Evolutionary conservation across 345 rosid species (phyloP).

Genomic region (Pistacia integerrima): DNA sequence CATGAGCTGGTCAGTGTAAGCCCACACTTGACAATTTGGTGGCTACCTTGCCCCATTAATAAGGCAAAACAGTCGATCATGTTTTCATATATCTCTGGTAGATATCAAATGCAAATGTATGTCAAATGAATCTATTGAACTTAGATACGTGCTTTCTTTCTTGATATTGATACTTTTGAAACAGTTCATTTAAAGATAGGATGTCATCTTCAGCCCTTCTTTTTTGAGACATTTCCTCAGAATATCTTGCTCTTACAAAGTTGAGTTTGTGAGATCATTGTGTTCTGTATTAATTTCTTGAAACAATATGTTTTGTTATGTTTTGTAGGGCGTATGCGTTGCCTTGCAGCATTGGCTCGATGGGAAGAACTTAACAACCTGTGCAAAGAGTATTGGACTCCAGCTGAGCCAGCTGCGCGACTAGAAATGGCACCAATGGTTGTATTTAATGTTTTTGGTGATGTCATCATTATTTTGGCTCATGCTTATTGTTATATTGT

Average conservation of each 20-base stretch:
- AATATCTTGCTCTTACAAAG: background rate
- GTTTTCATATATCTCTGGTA: background rate
- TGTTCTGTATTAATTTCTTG: conserved; percentile 11
- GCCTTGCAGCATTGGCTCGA: conserved; percentile 96
- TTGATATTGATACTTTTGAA: background rate
- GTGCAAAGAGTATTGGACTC: conserved; percentile 97
- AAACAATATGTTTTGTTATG: conserved; percentile 27
- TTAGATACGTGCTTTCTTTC: background rate
- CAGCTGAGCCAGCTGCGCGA: conserved; percentile 95
- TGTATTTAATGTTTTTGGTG: conserved; percentile 31
- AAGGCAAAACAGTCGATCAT: background rate
- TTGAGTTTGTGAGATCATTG: background rate
- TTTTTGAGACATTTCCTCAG: background rate
- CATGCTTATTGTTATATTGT: conserved; percentile 22
- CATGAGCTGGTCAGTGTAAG: background rate
- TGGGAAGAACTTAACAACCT: conserved; percentile 97
- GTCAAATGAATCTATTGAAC: background rate
- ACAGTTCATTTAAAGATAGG: background rate
- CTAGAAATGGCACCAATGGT: conserved; percentile 99
- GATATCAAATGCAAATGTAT: background rate
- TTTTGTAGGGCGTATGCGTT: conserved; percentile 84
- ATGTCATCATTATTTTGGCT: conserved; percentile 13
- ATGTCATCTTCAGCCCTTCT: background rate
- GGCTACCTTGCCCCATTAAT: background rate
- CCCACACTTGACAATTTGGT: background rate